Percentiles rank a stretch among this genome's conserved stretches.
Evolutionary conservation across 1,139 yeast genomes (phyloP).

Genomic region (Saccharomyces hybrid): DNA sequence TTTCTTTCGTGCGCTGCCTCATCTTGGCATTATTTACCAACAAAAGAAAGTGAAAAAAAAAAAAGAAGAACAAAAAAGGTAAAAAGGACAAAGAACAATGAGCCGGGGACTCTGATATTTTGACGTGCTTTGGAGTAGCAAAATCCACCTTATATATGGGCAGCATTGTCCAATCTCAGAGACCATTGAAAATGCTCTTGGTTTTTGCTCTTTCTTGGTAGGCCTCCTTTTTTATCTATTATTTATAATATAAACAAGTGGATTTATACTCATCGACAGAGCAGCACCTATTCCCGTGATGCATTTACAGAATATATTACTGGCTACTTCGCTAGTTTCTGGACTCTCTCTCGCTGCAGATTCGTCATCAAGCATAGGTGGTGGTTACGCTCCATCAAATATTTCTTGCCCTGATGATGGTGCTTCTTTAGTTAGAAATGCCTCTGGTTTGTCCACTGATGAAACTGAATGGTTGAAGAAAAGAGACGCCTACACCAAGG

Average conservation of each 20-base stretch:
- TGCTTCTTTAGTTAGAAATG: slow-evolving; percentile 33
- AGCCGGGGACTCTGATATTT: background rate
- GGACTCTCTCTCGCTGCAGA: background rate
- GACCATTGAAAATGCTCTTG: background rate
- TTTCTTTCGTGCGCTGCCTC: background rate
- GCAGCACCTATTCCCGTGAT: background rate
- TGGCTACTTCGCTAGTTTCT: background rate
- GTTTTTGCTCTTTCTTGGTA: background rate
- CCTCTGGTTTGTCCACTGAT: slow-evolving; percentile 31
- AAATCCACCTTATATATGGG: background rate
- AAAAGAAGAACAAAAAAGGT: background rate
- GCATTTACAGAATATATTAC: background rate
- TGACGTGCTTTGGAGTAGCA: background rate
- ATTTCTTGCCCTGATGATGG: slow-evolving; percentile 27
- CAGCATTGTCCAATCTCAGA: background rate
- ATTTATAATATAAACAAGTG: background rate
- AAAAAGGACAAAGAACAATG: background rate
- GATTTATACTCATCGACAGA: background rate
- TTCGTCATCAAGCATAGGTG: slow-evolving; percentile 44
- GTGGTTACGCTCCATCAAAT: slow-evolving; percentile 55
- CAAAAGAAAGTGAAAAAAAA: background rate
- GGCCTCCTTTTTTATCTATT: background rate
- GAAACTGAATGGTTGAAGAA: slow-evolving; percentile 34
- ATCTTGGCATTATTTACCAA: background rate
- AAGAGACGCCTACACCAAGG: slow-evolving; percentile 49